phyloP scores from a whole-genome alignment of 2,329 filamentous ascomycete species.

The Colletotrichum sp. region DNA sequence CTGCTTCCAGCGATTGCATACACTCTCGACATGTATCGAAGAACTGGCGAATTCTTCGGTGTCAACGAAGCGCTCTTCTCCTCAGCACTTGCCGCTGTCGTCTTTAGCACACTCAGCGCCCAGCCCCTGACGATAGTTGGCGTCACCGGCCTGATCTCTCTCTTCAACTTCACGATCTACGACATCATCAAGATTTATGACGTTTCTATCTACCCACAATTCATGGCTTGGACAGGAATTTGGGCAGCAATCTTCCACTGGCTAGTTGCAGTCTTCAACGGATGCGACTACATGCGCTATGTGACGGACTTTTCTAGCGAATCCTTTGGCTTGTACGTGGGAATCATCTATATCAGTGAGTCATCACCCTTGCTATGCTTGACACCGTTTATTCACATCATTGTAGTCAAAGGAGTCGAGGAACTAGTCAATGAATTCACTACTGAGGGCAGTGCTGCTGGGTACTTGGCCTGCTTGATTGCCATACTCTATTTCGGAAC shows the following conservation, averaged over 20 bases:
- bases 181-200: constrained; percentile 58
- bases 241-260: constrained; percentile 64
- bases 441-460: constrained; percentile 39
- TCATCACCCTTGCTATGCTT: constrained; percentile 48
- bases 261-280: constrained; percentile 56
- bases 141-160: constrained; percentile 57
- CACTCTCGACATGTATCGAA: constrained; percentile 61
- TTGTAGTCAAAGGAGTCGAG: constrained; percentile 43
- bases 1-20: constrained; percentile 64
- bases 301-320: constrained; percentile 62
- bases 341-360: constrained; percentile 59
- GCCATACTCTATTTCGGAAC: constrained; percentile 49
- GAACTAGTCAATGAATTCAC: constrained; percentile 56
- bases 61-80: constrained; percentile 62
- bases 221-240: constrained; percentile 62
- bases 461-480: constrained; percentile 44
- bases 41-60: constrained; percentile 59
- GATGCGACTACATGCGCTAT: constrained; percentile 63
- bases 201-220: constrained; percentile 53
- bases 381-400: background rate
- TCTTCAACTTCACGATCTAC: constrained; percentile 66
- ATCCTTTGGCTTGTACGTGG: constrained; percentile 59
- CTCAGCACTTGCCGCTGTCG: constrained; percentile 58
- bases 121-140: constrained; percentile 64
- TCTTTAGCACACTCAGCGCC: constrained; percentile 56